A percentile compares a stretch with the other conserved stretches of the same genome.
phyloP scores from a whole-genome alignment of 2,329 filamentous ascomycete genomes.

The Coleophoma crateriformis region DNA sequence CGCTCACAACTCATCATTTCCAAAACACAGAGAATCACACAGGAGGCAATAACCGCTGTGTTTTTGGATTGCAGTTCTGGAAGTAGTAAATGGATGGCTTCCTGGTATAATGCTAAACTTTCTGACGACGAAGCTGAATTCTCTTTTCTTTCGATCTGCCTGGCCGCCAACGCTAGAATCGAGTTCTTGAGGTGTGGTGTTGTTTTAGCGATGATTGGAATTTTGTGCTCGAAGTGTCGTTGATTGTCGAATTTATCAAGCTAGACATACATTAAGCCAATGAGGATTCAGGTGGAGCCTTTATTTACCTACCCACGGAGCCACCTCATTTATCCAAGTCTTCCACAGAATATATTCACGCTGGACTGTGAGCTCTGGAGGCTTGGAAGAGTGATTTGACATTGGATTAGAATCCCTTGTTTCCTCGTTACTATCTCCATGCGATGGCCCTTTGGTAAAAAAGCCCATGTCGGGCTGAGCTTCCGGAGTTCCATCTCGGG shows the following conservation, averaged over 20 bases:
- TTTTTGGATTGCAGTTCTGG: conserved; percentile 41
- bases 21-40: conserved; percentile 46
- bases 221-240: conserved; percentile 39
- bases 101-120: conserved; percentile 43
- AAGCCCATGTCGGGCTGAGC: conserved; percentile 5
- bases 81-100: conserved; percentile 42
- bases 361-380: conserved; percentile 22
- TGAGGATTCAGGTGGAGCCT: no score
- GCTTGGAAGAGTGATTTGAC: conserved; percentile 9
- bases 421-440: conserved; percentile 2
- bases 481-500: conserved; percentile 21
- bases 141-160: conserved; percentile 42
- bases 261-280: conserved; percentile 1
- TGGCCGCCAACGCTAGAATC: conserved; percentile 44
- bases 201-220: conserved; percentile 39
- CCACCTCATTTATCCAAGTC: conserved; percentile 36
- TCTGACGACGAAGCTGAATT: conserved; percentile 32
- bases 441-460: conserved; percentile 4
- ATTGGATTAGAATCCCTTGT: conserved; percentile 9
- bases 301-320: conserved; percentile 23
- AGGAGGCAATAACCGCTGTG: conserved; percentile 44
- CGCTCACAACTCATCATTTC: conserved; percentile 44
- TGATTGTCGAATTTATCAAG: conserved; percentile 48
- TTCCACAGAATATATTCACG: conserved; percentile 31
- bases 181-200: conserved; percentile 40